Evolutionary conservation across 768 basidiomycete genomes (phyloP), one percentile per base, ranked within the genome.

Genomic region (Phylloporus scabripes): DNA sequence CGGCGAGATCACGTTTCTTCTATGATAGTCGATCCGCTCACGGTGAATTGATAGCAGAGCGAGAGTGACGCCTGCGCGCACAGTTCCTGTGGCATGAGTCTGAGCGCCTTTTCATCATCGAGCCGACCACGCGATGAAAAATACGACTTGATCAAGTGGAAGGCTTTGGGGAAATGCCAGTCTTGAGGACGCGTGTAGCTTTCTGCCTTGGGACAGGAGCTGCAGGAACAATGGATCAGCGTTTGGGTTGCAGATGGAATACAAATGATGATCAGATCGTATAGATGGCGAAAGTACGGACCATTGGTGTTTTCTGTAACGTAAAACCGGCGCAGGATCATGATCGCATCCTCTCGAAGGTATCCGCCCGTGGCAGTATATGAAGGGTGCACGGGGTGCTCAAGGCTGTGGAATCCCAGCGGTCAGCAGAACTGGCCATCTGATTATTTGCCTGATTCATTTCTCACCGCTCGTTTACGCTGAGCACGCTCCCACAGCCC

Each of bases 231-330:
- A 37, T 45, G 23, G 53, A 39, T 61, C 5, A 46, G 37, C 39
- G 26, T 45, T 55, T 43, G 37, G 47, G 28, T 51, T 38, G 26
- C n/a, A 29, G 47, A 49, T 39, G 12, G 29, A 53, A 45, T 17
- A 48, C 5, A 9, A 17, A 4, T 7, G 17, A 21, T 24, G 7
- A 31, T 31, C 28, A 34, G 14, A 42, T 31, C 17, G 9, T 31
- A 31, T 21, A 15, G 26, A 24, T 23, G 7, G 17, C 18, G 10
- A 6, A 32, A 42, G 9, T n/a, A 62, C 76, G 36, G 52, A 93
- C 95, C 95, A 60, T 94, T 92, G 7, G 75, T 74, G 65, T 99
- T 98, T 63, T 96, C 92, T 0, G 91, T 93, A 60, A 97, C 78
- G 70, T 93, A 95, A 70, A 94, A 93, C 28, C 85, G 78, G 6